Conservation (phyloP, 2,329 filamentous ascomycete species). For the Cephalotrichum gorgonifer region DNA sequence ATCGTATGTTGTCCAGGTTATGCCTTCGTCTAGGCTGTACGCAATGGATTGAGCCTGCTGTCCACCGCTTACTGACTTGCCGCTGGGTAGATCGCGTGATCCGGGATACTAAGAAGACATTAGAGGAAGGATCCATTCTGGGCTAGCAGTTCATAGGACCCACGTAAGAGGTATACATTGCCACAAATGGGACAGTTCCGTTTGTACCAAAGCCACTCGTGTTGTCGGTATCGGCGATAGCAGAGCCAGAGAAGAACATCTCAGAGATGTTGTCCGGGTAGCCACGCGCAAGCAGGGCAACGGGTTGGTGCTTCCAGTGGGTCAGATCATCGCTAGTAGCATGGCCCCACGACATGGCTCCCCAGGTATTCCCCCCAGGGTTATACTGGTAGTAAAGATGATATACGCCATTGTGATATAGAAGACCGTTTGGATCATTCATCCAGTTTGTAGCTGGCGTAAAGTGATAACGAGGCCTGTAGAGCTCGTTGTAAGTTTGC, state of each 20-base stretch:
- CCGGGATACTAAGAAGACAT: background rate
- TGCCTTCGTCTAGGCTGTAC: conserved; percentile 3
- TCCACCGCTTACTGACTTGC: background rate
- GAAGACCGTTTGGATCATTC: conserved; percentile 7
- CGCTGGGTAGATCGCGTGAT: conserved; percentile 1
- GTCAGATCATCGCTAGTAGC: conserved; percentile 1
- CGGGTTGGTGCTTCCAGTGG: conserved; percentile 4
- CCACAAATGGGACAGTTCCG: background rate
- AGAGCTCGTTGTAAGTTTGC: conserved; percentile 3
- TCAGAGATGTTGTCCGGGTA: conserved; percentile 3
- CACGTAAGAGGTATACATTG: conserved; percentile 3
- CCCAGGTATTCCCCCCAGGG: conserved; percentile 2
- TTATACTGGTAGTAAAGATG: conserved; percentile 7
- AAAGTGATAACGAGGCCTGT: conserved; percentile 6
- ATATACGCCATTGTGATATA: conserved; percentile 4
- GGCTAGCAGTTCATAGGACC: background rate
- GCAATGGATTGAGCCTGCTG: conserved; percentile 5
- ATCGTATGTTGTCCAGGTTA: conserved; percentile 5
- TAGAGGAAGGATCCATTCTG: background rate
- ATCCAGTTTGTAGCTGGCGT: conserved; percentile 4
- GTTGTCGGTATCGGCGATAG: conserved; percentile 2
- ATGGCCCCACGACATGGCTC: conserved; percentile 6
- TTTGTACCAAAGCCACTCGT: conserved; percentile 3
- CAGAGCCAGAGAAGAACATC: conserved; percentile 5
- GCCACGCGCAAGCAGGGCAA: background rate